Conservation (phyloP, 2,329 filamentous ascomycete genomes). For the Fusarium tuaranense region DNA sequence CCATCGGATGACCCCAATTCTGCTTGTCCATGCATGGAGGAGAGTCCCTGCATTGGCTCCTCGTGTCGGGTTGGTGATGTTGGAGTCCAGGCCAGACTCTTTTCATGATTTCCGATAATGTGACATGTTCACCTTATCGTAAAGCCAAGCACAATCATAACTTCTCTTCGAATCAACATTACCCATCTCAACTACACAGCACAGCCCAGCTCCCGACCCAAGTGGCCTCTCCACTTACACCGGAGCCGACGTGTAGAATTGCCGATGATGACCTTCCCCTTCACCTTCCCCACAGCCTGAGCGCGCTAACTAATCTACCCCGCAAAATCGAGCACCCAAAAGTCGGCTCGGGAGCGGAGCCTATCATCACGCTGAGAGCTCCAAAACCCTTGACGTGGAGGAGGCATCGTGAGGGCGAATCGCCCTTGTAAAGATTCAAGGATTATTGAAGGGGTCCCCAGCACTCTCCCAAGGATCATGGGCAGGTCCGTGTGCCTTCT, state of each 20-base stretch:
- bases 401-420: not conserved
- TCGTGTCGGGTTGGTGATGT: not conserved
- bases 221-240: not conserved
- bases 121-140: not conserved
- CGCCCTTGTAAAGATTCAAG: constrained; percentile 3
- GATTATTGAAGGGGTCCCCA: not conserved
- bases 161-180: not conserved
- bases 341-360: constrained; percentile 21
- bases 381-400: not conserved
- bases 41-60: not conserved
- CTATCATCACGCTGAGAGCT: not conserved
- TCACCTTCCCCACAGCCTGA: constrained; percentile 24
- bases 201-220: not conserved
- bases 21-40: not conserved
- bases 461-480: not conserved
- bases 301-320: constrained; percentile 18
- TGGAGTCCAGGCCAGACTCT: not conserved
- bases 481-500: not conserved
- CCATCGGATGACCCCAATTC: not conserved
- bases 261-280: not conserved
- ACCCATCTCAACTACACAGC: not conserved
- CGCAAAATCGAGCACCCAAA: constrained; percentile 11
- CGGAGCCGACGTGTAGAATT: not conserved
- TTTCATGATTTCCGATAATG: not conserved
- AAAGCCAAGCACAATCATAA: not conserved